Conservation (phyloP, 1,284 basidiomycete genomes). For the Vanrija sp. region DNA sequence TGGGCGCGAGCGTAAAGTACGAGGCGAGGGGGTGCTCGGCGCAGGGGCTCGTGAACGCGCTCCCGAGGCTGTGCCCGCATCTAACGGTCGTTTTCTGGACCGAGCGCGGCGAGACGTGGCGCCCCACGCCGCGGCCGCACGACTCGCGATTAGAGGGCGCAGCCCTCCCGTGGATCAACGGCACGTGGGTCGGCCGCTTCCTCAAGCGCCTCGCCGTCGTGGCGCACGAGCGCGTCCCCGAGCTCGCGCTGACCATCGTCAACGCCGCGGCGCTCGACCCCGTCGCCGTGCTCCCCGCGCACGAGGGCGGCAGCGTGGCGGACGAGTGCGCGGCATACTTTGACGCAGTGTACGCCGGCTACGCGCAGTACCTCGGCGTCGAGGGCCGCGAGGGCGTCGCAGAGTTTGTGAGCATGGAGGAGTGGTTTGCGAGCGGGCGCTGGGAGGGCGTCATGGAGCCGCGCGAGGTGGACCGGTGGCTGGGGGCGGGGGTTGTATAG, state of each 20-base stretch:
- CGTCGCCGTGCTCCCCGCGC: not conserved
- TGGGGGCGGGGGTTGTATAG: no score
- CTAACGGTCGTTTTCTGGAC: slow-evolving; percentile 2
- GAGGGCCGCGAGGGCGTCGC: not conserved
- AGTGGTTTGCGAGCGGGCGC: not conserved
- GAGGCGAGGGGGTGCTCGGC: slow-evolving; percentile 2
- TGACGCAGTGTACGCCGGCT: not conserved
- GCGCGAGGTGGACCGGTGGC: not conserved
- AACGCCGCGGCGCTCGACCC: not conserved
- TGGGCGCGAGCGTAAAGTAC: slow-evolving; percentile 11
- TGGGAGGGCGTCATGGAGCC: not conserved
- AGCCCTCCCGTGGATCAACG: not conserved
- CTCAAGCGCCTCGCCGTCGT: not conserved
- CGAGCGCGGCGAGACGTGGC: not conserved
- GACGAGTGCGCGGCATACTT: not conserved
- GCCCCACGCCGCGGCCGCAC: slow-evolving; percentile 2
- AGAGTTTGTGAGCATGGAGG: not conserved
- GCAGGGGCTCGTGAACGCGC: not conserved
- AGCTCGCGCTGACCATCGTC: not conserved
- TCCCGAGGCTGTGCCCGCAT: not conserved
- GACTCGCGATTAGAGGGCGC: not conserved
- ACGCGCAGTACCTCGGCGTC: no score
- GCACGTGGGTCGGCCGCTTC: not conserved
- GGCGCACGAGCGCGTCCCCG: not conserved
- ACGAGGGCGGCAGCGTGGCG: not conserved